Evolutionary conservation across 306 rosid species (phyloP).

Genomic region (Lathyrus oleraceus): DNA sequence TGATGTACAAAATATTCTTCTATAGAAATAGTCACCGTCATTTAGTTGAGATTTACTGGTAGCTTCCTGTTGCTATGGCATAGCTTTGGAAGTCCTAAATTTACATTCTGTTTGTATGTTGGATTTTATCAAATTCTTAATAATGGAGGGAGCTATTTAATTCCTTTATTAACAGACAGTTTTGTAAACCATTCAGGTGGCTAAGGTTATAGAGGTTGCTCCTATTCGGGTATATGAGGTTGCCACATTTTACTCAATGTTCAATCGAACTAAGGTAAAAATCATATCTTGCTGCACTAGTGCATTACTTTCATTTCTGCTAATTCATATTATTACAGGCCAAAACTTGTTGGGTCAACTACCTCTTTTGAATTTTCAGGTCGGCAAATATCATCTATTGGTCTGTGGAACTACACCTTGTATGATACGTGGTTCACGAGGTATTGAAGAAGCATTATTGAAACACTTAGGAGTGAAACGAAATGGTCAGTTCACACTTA

Average conservation of each 20-base stretch:
- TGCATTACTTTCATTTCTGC: conserved; percentile 3
- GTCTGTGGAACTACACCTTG: conserved; percentile 99
- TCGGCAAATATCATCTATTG: conserved; percentile 89
- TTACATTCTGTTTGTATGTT: conserved; percentile 4
- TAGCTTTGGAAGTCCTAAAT: not conserved
- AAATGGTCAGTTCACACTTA: conserved; percentile 60
- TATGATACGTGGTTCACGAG: conserved; percentile 98
- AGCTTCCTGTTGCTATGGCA: conserved; percentile 3
- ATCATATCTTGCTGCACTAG: conserved; percentile 15
- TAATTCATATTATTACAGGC: conserved; percentile 12
- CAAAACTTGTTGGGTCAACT: conserved; percentile 36
- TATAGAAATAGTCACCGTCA: conserved; percentile 6
- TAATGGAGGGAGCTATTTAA: conserved; percentile 17
- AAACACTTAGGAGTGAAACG: conserved; percentile 94
- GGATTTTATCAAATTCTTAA: conserved; percentile 16
- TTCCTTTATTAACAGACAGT: conserved; percentile 19
- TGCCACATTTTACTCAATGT: conserved; percentile 98
- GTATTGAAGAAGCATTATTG: conserved; percentile 81
- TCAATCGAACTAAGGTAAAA: conserved; percentile 84
- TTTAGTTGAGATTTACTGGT: conserved; percentile 9
- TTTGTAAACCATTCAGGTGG: conserved; percentile 74
- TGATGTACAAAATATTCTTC: not conserved
- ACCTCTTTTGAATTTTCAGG: conserved; percentile 58
- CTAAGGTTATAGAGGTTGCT: conserved; percentile 84
- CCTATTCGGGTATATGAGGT: conserved; percentile 96